Conservation (phyloP, 2,329 filamentous ascomycete species). For the Saccharata proteae region DNA sequence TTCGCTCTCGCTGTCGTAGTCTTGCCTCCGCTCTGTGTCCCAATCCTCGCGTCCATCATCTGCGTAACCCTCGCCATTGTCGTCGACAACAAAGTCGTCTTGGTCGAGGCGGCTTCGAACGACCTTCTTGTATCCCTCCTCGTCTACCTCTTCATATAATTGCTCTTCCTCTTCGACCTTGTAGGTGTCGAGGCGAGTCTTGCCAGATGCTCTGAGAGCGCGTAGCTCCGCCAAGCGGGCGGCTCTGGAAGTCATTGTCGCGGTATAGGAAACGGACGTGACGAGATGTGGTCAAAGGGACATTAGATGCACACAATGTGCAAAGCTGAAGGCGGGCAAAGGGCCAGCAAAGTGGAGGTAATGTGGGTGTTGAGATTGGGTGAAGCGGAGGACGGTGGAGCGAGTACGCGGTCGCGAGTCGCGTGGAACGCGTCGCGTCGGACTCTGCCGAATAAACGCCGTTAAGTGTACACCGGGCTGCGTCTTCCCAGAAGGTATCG, state of each 20-base stretch:
- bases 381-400: constrained; percentile 1
- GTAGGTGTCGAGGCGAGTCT: constrained; percentile 81
- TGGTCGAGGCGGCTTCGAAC: constrained; percentile 79
- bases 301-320: neutral
- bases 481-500: too few species aligned
- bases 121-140: constrained; percentile 88
- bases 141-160: constrained; percentile 92
- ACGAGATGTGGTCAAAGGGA: neutral
- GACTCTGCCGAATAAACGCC: too few species aligned
- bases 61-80: constrained; percentile 93
- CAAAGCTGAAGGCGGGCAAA: neutral
- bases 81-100: constrained; percentile 97
- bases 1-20: constrained; percentile 59
- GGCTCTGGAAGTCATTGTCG: constrained; percentile 19
- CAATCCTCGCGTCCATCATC: constrained; percentile 77
- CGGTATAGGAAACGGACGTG: constrained; percentile 1
- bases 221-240: constrained; percentile 57
- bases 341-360: neutral
- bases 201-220: constrained; percentile 75
- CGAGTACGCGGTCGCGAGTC: too few species aligned
- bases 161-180: constrained; percentile 72
- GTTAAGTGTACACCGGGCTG: too few species aligned
- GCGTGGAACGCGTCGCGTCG: too few species aligned
- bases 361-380: neutral
- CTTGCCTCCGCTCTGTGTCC: constrained; percentile 52